These are phyloP conservation scores for Candida hispaniensis DNA, from an alignment of 805 yeast genomes.

Conservation along the genomic window DNA sequence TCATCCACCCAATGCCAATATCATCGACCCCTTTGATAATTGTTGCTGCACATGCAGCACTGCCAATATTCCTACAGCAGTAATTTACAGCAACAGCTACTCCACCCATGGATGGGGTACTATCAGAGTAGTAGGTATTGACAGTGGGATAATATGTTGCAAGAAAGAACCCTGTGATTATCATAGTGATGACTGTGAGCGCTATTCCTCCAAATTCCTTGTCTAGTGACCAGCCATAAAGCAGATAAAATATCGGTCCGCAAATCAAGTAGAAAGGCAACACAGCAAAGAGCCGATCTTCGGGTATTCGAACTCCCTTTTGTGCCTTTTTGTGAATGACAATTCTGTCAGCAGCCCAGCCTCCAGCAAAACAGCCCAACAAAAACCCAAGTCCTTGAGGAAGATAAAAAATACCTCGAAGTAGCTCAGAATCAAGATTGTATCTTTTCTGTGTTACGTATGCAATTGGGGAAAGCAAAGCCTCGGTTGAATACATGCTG, in stretches of 20 bases:
- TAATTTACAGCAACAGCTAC: conserved; percentile 49
- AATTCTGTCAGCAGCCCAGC: conserved; percentile 40
- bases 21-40: conserved; percentile 36
- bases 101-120: conserved; percentile 43
- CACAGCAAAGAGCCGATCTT: conserved; percentile 40
- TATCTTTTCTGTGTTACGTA: conserved; percentile 47
- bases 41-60: conserved; percentile 42
- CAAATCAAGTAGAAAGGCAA: conserved; percentile 33
- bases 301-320: conserved; percentile 38
- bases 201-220: conserved; percentile 45
- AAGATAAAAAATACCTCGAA: conserved; percentile 44
- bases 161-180: conserved; percentile 40
- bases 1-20: conserved; percentile 49
- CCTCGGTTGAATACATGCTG: conserved; percentile 36
- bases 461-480: conserved; percentile 44
- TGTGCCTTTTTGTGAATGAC: conserved; percentile 36
- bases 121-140: conserved; percentile 49
- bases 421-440: conserved; percentile 37
- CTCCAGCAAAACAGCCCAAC: conserved; percentile 43
- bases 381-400: conserved; percentile 48
- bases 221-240: conserved; percentile 46
- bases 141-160: conserved; percentile 42
- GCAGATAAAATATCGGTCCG: conserved; percentile 36
- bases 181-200: conserved; percentile 41
- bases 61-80: conserved; percentile 39